phyloP scores from a whole-genome alignment of 805 yeast species.

The Candida suzukii region DNA sequence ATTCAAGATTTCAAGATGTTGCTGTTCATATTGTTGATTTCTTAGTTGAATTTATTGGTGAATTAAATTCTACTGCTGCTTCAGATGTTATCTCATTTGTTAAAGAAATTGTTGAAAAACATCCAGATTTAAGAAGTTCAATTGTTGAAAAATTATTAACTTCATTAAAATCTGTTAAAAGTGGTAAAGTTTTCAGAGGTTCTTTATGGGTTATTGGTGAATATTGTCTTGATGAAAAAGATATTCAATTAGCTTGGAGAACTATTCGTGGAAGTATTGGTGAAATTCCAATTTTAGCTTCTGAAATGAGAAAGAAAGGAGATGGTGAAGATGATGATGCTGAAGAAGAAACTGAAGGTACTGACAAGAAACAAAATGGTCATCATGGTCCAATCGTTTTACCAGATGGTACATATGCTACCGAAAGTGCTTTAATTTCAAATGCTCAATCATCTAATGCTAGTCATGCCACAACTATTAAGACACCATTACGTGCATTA shows the following conservation, averaged over 20 bases:
- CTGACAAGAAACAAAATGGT: constrained; percentile 20
- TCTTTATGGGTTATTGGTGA: constrained; percentile 97
- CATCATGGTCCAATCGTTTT: constrained; percentile 69
- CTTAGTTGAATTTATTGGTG: constrained; percentile 78
- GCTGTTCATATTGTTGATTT: constrained; percentile 88
- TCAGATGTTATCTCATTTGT: constrained; percentile 85
- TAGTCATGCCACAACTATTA: constrained; percentile 30
- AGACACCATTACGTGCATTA: constrained; percentile 74
- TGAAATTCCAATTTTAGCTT: constrained; percentile 80
- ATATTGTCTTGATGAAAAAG: constrained; percentile 63
- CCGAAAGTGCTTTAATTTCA: constrained; percentile 71
- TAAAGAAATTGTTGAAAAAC: constrained; percentile 89
- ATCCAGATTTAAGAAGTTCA: constrained; percentile 66
- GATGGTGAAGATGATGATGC: constrained; percentile 26
- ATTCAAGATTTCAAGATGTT: constrained; percentile 78
- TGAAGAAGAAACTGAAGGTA: constrained; percentile 1
- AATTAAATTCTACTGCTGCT: constrained; percentile 79
- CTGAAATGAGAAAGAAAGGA: constrained; percentile 44
- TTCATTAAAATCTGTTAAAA: constrained; percentile 60
- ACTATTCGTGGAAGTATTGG: constrained; percentile 79
- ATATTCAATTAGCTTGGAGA: constrained; percentile 81
- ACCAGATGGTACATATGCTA: constrained; percentile 99
- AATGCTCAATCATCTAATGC: constrained; percentile 25
- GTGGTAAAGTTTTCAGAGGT: constrained; percentile 89
- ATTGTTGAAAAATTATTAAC: constrained; percentile 57